These are phyloP conservation scores for Fraxinus floribunda DNA, from an alignment of 305 asterid species.

Conservation along the genomic window DNA sequence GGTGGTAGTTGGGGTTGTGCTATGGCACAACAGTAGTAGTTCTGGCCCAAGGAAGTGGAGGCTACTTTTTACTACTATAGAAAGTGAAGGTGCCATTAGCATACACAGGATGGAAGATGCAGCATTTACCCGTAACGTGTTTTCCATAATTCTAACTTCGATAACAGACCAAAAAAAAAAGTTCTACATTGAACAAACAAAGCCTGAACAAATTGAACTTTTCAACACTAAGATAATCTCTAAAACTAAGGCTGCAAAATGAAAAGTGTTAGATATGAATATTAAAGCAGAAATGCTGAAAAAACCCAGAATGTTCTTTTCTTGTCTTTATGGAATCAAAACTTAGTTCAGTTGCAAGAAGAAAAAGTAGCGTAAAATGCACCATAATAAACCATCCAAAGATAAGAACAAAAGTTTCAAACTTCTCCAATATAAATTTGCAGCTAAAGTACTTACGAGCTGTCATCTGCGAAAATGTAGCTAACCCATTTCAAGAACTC, in stretches of 20 bases:
- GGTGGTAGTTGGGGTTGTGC: background rate
- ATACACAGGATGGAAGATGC: background rate
- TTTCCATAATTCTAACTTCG: background rate
- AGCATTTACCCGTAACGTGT: background rate
- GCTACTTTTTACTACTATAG: background rate
- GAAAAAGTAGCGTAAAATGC: background rate
- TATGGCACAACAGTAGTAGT: background rate
- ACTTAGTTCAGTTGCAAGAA: slow-evolving; percentile 1
- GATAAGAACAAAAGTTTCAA: background rate
- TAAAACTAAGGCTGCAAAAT: background rate
- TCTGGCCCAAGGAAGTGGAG: background rate
- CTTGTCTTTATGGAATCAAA: background rate
- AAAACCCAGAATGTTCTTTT: background rate
- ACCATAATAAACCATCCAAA: background rate
- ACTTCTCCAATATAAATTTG: background rate
- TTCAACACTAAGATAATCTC: background rate
- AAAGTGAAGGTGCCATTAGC: background rate
- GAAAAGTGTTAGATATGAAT: background rate
- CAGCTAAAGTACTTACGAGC: slow-evolving; percentile 62
- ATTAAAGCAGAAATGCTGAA: background rate
- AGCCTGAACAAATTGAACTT: background rate
- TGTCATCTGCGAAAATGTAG: slow-evolving; percentile 77
- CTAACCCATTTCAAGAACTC: slow-evolving; percentile 93
- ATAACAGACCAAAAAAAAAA: background rate
- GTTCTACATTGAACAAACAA: background rate